phyloP scores from a whole-genome alignment of 495 filamentous ascomycete species.

The Aspergillus panamensis region DNA sequence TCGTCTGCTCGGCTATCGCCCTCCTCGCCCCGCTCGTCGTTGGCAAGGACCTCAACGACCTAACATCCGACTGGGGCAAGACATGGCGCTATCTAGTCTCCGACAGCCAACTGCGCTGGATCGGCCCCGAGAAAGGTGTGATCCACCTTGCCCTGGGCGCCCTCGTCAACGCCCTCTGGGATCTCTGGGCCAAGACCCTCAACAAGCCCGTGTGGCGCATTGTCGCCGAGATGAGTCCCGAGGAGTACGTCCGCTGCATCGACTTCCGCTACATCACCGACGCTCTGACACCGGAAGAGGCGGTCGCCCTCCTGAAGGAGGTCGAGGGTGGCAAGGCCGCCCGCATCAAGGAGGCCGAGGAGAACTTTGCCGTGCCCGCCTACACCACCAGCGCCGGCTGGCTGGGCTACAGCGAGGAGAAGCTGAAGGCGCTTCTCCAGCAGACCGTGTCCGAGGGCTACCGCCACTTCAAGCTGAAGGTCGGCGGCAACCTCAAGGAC shows the following conservation, averaged over 20 bases:
- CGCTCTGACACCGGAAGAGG: conserved; percentile 85
- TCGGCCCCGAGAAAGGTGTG: conserved; percentile 92
- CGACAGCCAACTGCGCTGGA: conserved; percentile 90
- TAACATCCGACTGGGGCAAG: conserved; percentile 78
- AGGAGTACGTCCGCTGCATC: conserved; percentile 82
- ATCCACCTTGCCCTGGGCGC: conserved; percentile 89
- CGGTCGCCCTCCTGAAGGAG: conserved; percentile 63
- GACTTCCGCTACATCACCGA: conserved; percentile 94
- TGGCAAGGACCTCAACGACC: conserved; percentile 66
- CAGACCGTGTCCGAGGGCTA: conserved; percentile 76
- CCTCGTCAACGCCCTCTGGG: conserved; percentile 91
- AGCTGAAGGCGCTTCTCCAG: conserved; percentile 68
- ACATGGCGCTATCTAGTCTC: conserved; percentile 90
- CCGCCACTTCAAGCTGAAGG: conserved; percentile 89
- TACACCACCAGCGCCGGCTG: conserved; percentile 92
- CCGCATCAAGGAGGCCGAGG: conserved; percentile 66
- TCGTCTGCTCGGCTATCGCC: conserved; percentile 82
- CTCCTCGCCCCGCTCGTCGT: conserved; percentile 70
- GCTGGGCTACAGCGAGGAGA: conserved; percentile 88
- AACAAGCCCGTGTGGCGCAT: conserved; percentile 88
- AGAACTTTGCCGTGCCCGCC: conserved; percentile 72
- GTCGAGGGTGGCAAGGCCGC: conserved; percentile 60
- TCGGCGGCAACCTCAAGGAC: conserved; percentile 67
- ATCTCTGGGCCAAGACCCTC: conserved; percentile 86
- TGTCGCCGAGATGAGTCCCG: conserved; percentile 82